A percentile compares a stretch with the other conserved stretches of the same genome.
Evolutionary conservation across 2,329 filamentous ascomycete genomes (phyloP).

Genomic region (Fusarium camptoceras): DNA sequence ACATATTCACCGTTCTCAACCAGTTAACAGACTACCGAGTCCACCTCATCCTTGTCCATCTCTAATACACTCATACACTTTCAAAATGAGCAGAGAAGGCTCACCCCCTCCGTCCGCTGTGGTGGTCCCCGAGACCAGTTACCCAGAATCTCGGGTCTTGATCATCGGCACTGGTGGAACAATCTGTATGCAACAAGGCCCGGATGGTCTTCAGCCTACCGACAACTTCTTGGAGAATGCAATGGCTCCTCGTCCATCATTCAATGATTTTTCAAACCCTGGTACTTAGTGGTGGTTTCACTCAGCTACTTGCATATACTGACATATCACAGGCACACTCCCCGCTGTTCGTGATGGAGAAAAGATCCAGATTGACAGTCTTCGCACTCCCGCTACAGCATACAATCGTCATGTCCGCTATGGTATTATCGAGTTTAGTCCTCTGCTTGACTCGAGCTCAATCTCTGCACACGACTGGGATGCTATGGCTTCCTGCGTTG

Average conservation of each 20-base stretch:
- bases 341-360: conserved; percentile 64
- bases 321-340: conserved; percentile 56
- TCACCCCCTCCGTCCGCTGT: conserved; percentile 22
- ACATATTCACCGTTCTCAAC: not conserved
- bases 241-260: conserved; percentile 83
- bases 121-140: conserved; percentile 46
- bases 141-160: conserved; percentile 82
- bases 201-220: conserved; percentile 83
- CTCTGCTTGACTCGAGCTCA: conserved; percentile 88
- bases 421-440: conserved; percentile 84
- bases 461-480: conserved; percentile 90
- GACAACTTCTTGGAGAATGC: conserved; percentile 84
- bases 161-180: conserved; percentile 92
- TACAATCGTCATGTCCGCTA: conserved; percentile 87
- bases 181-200: conserved; percentile 90
- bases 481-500: conserved; percentile 82
- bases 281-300: conserved; percentile 36
- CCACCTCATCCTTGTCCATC: not conserved
- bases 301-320: not conserved
- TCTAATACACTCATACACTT: not conserved
- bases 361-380: conserved; percentile 68
- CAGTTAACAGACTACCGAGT: not conserved
- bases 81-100: conserved; percentile 27
- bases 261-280: conserved; percentile 73
- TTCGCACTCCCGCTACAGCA: conserved; percentile 83